phyloP scores from a whole-genome alignment of 2,329 filamentous ascomycete species.

The Sordariomycetes sp. region DNA sequence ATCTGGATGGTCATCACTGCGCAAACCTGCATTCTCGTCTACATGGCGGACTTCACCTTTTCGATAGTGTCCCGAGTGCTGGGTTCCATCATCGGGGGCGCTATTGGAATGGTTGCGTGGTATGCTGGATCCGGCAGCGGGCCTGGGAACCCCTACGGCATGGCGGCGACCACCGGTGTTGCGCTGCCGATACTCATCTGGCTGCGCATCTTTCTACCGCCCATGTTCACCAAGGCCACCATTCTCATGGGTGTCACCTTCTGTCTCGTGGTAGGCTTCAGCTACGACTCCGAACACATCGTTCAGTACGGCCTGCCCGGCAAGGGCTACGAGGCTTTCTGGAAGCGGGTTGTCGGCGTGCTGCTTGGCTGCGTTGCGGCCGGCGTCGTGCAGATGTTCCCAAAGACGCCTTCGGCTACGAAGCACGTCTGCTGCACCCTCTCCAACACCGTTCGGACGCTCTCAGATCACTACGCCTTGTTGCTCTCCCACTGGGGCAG shows the following conservation, averaged over 20 bases:
- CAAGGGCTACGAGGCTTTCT: constrained; percentile 36
- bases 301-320: constrained; percentile 34
- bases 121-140: constrained; percentile 40
- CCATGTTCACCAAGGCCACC: constrained; percentile 15
- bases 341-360: constrained; percentile 33
- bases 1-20: constrained; percentile 43
- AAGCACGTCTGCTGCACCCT: constrained; percentile 33
- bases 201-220: constrained; percentile 22
- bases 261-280: constrained; percentile 34
- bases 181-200: constrained; percentile 23
- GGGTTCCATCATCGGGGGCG: constrained; percentile 36
- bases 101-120: constrained; percentile 37
- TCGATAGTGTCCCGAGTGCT: constrained; percentile 28
- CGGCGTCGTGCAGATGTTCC: constrained; percentile 34
- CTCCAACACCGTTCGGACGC: constrained; percentile 28
- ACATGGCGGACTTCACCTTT: constrained; percentile 40
- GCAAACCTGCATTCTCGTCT: constrained; percentile 36
- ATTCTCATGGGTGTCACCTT: constrained; percentile 27
- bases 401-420: constrained; percentile 34
- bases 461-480: constrained; percentile 40
- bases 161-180: constrained; percentile 33
- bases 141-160: constrained; percentile 37
- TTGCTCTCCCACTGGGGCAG: constrained; percentile 33
- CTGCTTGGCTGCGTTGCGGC: constrained; percentile 33
- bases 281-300: constrained; percentile 33